Base-by-base conservation (phyloP, 495 filamentous ascomycete genomes). In the Aspergillus nidulans region DNA sequence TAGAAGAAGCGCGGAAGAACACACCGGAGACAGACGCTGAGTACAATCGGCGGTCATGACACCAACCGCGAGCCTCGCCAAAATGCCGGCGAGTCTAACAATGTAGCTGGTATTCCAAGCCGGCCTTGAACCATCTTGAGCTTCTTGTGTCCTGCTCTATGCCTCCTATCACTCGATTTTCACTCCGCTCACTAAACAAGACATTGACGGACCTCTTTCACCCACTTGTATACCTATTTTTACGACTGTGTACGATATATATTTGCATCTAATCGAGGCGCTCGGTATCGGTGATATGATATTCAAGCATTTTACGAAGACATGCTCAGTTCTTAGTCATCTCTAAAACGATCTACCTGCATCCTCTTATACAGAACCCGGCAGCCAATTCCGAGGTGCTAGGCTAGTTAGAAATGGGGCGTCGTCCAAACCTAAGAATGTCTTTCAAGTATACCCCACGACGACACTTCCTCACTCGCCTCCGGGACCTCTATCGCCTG, bases 1-100 rank as follows among this genome's bases (percentile, higher is more conserved):
- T 96, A 15, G 89, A 89, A 6, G 91, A 96, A 60, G 91, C 90
- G 6, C 77, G 89, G 38, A 88, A 90, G 63, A 85, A 86, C 60
- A 89, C 85, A 63, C 87, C 80, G 55, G 91, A 95, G 56, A 90
- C 85, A 52, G 90, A 96, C 66, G 75, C 82, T 16, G 78, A 87
- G 57, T 80, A 88, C 60, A 76, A 92, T 68, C 82, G 80, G 58
- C 79, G 45, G 28, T 26, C 49, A 51, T 60, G 53, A 25, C 39
- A 5, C 1, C 23, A 18, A 13, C 16, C 24, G 10, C 45, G 26
- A 10, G 26, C 26, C 10, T 10, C 26, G n/a, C n/a, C n/a, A n/a
- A n/a, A n/a, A n/a, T n/a, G n/a, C n/a, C n/a, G n/a, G n/a, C n/a
- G n/a, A n/a, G n/a, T n/a, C n/a, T 12, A 12, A 34, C 30, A 12